Evolutionary conservation across 2,329 filamentous ascomycete species (phyloP).

Genomic region (Dothistroma septosporum): DNA sequence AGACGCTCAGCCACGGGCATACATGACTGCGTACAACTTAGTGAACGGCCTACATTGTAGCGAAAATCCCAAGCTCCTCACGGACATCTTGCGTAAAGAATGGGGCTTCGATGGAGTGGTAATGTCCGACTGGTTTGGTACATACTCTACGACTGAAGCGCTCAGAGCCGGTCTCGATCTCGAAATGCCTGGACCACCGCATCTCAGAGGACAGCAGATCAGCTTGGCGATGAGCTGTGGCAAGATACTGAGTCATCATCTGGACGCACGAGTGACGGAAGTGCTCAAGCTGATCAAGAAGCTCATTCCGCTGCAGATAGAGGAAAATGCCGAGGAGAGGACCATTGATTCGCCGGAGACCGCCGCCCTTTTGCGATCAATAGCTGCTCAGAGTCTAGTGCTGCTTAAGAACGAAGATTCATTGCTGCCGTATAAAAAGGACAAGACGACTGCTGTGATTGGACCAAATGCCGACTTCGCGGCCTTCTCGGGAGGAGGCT

Average conservation of each 20-base stretch:
- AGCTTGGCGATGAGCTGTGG: constrained; percentile 28
- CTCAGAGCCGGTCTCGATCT: constrained; percentile 75
- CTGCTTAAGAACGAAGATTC: constrained; percentile 63
- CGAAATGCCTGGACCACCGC: constrained; percentile 78
- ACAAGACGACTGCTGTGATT: constrained; percentile 67
- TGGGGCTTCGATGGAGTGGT: constrained; percentile 59
- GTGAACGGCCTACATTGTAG: constrained; percentile 69
- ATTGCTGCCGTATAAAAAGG: constrained; percentile 61
- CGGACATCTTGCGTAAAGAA: constrained; percentile 64
- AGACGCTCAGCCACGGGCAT: constrained; percentile 63
- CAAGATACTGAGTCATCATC: constrained; percentile 33
- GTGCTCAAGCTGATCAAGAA: constrained; percentile 56
- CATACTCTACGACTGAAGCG: constrained; percentile 64
- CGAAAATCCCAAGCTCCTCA: constrained; percentile 61
- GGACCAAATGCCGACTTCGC: constrained; percentile 70
- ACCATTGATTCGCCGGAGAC: constrained; percentile 33
- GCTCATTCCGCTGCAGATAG: constrained; percentile 24
- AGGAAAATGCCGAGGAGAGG: constrained; percentile 29
- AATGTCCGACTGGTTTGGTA: constrained; percentile 76
- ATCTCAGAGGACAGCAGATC: constrained; percentile 32
- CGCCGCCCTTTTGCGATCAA: constrained; percentile 27
- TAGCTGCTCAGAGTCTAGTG: constrained; percentile 30
- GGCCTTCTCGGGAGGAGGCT: constrained; percentile 43
- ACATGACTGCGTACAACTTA: constrained; percentile 72
- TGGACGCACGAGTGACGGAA: constrained; percentile 58